Base-by-base conservation (phyloP, 2,329 filamentous ascomycete genomes). In the Aspergillus uvarum region DNA sequence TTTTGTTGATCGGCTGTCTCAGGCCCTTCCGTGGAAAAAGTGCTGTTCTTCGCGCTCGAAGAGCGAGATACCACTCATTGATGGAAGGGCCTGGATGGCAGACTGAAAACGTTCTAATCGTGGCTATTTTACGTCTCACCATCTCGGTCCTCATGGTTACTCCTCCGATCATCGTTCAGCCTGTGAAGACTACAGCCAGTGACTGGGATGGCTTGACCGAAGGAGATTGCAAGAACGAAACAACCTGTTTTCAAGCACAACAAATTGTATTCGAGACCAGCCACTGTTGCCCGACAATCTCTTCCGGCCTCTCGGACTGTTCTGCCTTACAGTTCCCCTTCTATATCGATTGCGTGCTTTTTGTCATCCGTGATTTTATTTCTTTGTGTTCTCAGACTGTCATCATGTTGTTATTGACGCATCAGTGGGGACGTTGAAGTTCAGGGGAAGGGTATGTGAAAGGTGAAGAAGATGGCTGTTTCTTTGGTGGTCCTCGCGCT, bases 91-190 rank as follows among this genome's bases (percentile, higher is more conserved):
- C 60, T 67, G 63, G 68, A 56, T 63, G 56, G 62, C 65, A 65
- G 64, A 66, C 58, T 70, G 67, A 67, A 72, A 74, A 70, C 71
- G 68, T 62, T 66, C 47, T 68, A 63, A 72, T 66, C 68, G 69
- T 70, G 72, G 72, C 72, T 73, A 73, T 73, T 68, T 65, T 69
- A 69, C 60, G 67, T 73, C 68, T 70, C 67, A 57, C 59, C 63
- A 62, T 66, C 66, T 66, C 65, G 65, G 65, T 63, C 52, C 49
- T 50, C 60, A 62, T 60, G 62, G 53, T 60, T 59, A n/a, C 47
- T 49, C 24, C 44, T 56, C 63, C 65, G 63, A 64, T 64, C 62
- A 60, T 59, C 42, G 47, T 56, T 57, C 59, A 42, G 24, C 12
- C 47, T 61, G 21, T 48, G 22, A 62, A 24, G 4, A 50, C 10